A percentile compares a stretch with the other conserved stretches of the same genome.
Conservation (phyloP, 2,329 filamentous ascomycete genomes). For the Sporothrix protearum region DNA sequence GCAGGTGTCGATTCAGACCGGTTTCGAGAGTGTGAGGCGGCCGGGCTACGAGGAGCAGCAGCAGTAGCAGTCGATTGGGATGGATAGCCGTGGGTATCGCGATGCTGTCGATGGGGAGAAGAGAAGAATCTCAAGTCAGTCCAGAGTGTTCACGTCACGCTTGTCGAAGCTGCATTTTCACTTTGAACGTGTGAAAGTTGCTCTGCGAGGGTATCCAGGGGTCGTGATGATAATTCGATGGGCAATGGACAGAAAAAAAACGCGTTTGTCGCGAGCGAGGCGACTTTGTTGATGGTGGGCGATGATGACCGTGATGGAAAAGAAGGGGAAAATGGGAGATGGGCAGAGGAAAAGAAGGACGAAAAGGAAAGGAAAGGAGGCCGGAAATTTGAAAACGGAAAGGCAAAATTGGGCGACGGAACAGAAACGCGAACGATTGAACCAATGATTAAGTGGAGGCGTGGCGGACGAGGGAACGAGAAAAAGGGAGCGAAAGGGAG, state of each 20-base stretch:
- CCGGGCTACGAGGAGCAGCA: slow-evolving; percentile 48
- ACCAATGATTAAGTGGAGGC: slow-evolving; percentile 27
- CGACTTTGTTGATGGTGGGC: slow-evolving; percentile 18
- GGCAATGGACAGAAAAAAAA: slow-evolving; percentile 16
- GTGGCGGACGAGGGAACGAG: slow-evolving; percentile 21
- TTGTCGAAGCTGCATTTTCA: slow-evolving; percentile 15
- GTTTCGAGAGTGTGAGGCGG: slow-evolving; percentile 41
- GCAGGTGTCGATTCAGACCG: slow-evolving; percentile 22
- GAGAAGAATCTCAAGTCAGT: slow-evolving; percentile 25
- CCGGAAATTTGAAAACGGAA: slow-evolving; percentile 22
- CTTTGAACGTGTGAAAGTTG: slow-evolving; percentile 10
- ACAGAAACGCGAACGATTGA: slow-evolving; percentile 24
- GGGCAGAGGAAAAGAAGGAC: slow-evolving; percentile 25
- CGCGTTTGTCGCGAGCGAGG: slow-evolving; percentile 11
- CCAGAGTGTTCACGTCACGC: slow-evolving; percentile 3
- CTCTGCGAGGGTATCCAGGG: slow-evolving; percentile 6
- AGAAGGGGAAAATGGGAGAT: slow-evolving; percentile 17
- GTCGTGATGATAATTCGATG: slow-evolving; percentile 25
- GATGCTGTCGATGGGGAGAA: slow-evolving; percentile 40
- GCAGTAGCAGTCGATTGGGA: slow-evolving; percentile 41
- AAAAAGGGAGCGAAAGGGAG: slow-evolving; percentile 28
- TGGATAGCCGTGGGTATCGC: slow-evolving; percentile 50
- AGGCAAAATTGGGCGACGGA: slow-evolving; percentile 24
- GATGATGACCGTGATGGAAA: slow-evolving; percentile 24
- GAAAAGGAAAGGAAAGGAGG: slow-evolving; percentile 20